phyloP scores from a whole-genome alignment of 306 rosid species.

The Ormosia emarginata region DNA sequence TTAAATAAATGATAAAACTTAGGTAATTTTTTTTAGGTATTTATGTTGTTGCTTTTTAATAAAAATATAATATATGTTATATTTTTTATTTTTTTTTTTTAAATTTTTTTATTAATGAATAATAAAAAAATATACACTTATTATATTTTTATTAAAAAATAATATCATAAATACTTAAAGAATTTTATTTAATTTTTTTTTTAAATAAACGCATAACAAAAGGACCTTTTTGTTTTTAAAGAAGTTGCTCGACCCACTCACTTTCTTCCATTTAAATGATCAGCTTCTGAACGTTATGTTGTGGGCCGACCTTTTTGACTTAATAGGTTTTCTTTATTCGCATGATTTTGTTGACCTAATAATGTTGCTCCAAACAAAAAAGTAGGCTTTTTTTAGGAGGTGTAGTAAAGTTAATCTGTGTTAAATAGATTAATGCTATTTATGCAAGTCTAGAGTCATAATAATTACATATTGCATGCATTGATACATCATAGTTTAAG shows the following conservation, averaged over 20 bases:
- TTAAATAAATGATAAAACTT: background rate
- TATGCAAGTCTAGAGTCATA: background rate
- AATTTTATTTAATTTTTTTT: too few relatives aligned
- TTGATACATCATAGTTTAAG: background rate
- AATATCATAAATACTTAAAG: too few relatives aligned
- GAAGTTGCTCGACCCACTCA: background rate
- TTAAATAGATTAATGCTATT: background rate
- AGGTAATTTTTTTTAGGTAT: too few relatives aligned
- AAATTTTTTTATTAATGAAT: too few relatives aligned
- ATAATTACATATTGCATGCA: background rate
- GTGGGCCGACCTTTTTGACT: slow-evolving; percentile 29
- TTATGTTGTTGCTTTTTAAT: too few relatives aligned
- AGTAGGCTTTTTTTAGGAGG: too few relatives aligned
- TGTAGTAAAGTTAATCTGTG: background rate
- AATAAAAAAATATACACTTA: too few relatives aligned
- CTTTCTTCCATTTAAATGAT: background rate
- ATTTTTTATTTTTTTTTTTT: too few relatives aligned
- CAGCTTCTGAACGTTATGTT: background rate
- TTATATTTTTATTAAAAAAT: too few relatives aligned
- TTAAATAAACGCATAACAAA: background rate
- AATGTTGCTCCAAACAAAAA: too few relatives aligned
- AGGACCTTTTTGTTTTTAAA: background rate
- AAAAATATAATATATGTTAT: too few relatives aligned
- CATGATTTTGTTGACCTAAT: background rate
- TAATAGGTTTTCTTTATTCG: background rate